phyloP scores from a whole-genome alignment of 106 monocot species.

The Triglochin maritima region DNA sequence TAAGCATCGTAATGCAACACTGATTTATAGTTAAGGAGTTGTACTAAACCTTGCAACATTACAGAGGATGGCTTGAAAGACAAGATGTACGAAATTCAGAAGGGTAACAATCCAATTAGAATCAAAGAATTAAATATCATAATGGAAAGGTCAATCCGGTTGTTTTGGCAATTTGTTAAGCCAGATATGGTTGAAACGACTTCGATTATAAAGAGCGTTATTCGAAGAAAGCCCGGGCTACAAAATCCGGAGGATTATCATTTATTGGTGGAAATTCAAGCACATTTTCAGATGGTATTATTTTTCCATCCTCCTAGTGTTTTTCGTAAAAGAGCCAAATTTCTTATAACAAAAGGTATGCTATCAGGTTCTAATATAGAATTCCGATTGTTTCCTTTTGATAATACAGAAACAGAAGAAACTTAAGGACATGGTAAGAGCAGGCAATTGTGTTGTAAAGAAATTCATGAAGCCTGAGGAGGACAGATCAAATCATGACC shows the following conservation, averaged over 20 bases:
- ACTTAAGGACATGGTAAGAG: conserved; percentile 52
- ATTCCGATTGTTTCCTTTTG: background rate
- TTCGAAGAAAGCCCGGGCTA: conserved; percentile 33
- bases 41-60: conserved; percentile 1
- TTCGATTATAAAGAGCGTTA: conserved; percentile 34
- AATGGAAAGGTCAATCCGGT: conserved; percentile 49
- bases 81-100: conserved; percentile 29
- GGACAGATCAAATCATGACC: conserved; percentile 37
- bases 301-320: background rate
- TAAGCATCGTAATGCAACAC: too few relatives aligned
- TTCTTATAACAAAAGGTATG: background rate
- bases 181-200: conserved; percentile 59
- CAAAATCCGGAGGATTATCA: conserved; percentile 42
- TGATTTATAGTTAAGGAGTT: too few relatives aligned
- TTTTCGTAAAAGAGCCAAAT: background rate
- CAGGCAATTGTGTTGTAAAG: conserved; percentile 53
- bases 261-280: conserved; percentile 34
- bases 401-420: conserved; percentile 70
- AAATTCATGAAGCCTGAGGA: conserved; percentile 60
- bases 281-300: conserved; percentile 42
- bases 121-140: conserved; percentile 43
- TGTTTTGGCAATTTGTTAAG: conserved; percentile 75
- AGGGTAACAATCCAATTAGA: conserved; percentile 21
- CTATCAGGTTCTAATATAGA: background rate
- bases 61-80: conserved; percentile 60